Conservation (phyloP, 352 stramenopile species). For the Blastocystis sp. region DNA sequence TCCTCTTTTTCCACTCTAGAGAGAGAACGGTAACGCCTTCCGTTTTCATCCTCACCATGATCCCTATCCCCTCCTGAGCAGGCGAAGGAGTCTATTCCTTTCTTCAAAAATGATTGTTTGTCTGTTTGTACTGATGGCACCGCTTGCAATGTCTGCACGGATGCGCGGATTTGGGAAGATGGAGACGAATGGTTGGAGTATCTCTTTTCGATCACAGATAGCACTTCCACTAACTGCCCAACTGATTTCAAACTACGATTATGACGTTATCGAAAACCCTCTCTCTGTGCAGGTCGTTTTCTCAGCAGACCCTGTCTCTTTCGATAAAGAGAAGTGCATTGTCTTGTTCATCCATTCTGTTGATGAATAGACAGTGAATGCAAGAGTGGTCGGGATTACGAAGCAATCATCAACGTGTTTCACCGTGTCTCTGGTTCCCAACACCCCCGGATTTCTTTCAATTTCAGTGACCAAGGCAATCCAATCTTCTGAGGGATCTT, state of each 20-base stretch:
- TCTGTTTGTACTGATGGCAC: not conserved
- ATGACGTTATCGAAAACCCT: constrained; percentile 41
- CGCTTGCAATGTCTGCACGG: not conserved
- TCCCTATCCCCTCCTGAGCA: not conserved
- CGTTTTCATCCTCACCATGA: not conserved
- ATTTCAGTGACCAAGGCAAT: constrained; percentile 45
- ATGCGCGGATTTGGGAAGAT: not conserved
- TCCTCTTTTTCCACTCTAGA: too few species aligned
- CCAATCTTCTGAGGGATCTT: not conserved
- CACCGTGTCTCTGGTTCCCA: constrained; percentile 2
- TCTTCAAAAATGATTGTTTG: not conserved
- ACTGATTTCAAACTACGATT: constrained; percentile 38
- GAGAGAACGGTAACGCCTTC: not conserved
- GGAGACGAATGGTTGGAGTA: not conserved
- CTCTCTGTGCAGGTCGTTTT: constrained; percentile 5
- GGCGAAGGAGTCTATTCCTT: not conserved
- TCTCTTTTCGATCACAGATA: not conserved
- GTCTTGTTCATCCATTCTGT: not conserved
- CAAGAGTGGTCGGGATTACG: not conserved
- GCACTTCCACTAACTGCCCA: not conserved
- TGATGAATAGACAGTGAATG: constrained; percentile 42
- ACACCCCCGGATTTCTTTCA: constrained; percentile 33
- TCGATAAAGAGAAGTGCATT: constrained; percentile 34
- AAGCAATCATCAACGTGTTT: not conserved
- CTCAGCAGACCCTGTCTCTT: not conserved